phyloP scores from a whole-genome alignment of 768 basidiomycete species.

The Suillus brevipes region DNA sequence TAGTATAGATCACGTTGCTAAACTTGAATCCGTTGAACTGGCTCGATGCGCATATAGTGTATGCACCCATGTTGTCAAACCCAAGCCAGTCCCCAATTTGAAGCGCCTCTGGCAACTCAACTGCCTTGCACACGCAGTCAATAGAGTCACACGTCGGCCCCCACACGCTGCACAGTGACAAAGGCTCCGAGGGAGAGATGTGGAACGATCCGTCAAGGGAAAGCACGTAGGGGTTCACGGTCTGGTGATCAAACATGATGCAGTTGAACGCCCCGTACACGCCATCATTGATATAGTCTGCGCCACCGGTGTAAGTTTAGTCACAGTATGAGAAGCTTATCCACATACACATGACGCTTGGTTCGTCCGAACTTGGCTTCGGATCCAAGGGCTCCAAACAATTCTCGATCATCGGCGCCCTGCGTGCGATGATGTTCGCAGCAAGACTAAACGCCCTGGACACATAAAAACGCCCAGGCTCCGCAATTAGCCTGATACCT shows the following conservation, averaged over 20 bases:
- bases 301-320: neutral
- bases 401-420: constrained; percentile 51
- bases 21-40: constrained; percentile 92
- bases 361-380: constrained; percentile 34
- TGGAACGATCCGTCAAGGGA: constrained; percentile 66
- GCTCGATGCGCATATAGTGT: constrained; percentile 96
- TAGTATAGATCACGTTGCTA: constrained; percentile 78
- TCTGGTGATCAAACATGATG: constrained; percentile 96
- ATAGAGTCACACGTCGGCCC: constrained; percentile 99
- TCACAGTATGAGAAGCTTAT: constrained; percentile 19
- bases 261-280: constrained; percentile 98
- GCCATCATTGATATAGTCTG: constrained; percentile 99
- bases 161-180: constrained; percentile 78
- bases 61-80: constrained; percentile 98
- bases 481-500: constrained; percentile 83
- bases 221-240: constrained; percentile 80
- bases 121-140: constrained; percentile 78
- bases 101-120: constrained; percentile 63
- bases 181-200: constrained; percentile 37
- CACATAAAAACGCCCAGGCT: constrained; percentile 95
- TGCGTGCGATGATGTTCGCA: constrained; percentile 88
- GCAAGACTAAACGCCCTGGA: constrained; percentile 91
- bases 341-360: constrained; percentile 87
- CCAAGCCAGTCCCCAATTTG: constrained; percentile 96
- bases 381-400: constrained; percentile 23